Evolutionary conservation across 148 eudicot species (phyloP).

Genomic region (Cornus controversa): DNA sequence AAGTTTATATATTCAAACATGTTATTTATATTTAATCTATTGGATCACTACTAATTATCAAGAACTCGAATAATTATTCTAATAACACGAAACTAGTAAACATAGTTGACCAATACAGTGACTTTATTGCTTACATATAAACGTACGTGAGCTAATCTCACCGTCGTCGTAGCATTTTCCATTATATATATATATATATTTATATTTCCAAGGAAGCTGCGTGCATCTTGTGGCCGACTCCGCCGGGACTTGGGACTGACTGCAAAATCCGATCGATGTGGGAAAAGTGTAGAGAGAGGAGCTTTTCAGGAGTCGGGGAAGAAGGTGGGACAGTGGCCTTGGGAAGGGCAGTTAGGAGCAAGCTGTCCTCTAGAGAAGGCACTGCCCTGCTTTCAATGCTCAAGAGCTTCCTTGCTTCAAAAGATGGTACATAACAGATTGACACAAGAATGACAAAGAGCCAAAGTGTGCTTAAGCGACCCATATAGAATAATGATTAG

Average conservation of each 20-base stretch:
- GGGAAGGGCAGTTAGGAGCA: slow-evolving; percentile 11
- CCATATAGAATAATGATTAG: slow-evolving; percentile 4
- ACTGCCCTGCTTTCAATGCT: neutral
- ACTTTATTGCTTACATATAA: too few relatives aligned
- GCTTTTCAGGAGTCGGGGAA: slow-evolving; percentile 5
- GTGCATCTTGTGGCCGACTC: slow-evolving; percentile 14
- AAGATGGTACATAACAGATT: neutral
- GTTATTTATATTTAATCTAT: too few relatives aligned
- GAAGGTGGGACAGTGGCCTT: slow-evolving; percentile 4
- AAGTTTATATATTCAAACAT: too few relatives aligned
- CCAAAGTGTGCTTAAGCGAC: neutral
- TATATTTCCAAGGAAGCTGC: neutral
- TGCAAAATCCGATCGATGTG: neutral
- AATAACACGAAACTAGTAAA: too few relatives aligned
- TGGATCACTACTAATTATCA: too few relatives aligned
- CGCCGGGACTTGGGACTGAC: slow-evolving; percentile 21
- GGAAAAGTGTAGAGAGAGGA: neutral
- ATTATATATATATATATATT: too few relatives aligned
- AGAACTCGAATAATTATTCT: too few relatives aligned
- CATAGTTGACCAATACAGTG: too few relatives aligned
- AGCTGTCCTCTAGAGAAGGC: neutral
- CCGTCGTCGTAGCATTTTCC: too few relatives aligned
- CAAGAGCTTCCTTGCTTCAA: slow-evolving; percentile 13
- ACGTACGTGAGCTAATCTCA: too few relatives aligned
- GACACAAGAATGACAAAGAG: neutral